Conservation (phyloP, 345 rosid genomes). For the Ailanthus altissimus region DNA sequence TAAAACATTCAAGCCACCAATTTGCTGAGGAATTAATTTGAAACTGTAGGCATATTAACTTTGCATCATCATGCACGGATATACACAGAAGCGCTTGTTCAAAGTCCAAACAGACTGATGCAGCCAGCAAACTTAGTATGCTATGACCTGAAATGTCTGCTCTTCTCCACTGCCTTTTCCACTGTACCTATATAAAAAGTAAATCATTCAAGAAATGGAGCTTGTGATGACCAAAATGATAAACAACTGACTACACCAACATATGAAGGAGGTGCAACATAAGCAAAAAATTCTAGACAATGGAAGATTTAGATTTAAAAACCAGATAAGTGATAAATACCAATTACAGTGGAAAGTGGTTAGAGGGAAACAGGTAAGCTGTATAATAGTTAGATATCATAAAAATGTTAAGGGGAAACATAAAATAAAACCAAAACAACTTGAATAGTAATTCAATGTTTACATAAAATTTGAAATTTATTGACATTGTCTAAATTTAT, state of each 20-base stretch:
- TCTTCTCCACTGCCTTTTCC: conserved; percentile 17
- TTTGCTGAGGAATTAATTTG: not conserved
- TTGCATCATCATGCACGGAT: conserved; percentile 9
- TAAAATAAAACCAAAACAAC: not conserved
- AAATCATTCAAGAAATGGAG: conserved; percentile 1
- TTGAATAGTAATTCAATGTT: not conserved
- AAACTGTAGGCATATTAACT: conserved; percentile 10
- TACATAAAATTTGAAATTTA: not conserved
- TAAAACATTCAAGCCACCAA: conserved; percentile 22
- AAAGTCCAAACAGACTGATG: conserved; percentile 4
- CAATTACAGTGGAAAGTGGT: not conserved
- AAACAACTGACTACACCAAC: not conserved
- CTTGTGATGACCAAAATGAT: not conserved
- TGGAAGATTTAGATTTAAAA: not conserved
- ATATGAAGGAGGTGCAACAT: not conserved
- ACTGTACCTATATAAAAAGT: conserved; percentile 18
- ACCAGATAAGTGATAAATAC: not conserved
- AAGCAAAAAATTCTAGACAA: not conserved
- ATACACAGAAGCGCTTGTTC: not conserved
- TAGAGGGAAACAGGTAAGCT: not conserved
- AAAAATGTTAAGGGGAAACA: not conserved
- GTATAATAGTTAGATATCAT: not conserved
- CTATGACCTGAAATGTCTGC: not conserved
- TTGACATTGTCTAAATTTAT: no score
- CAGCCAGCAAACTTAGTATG: not conserved